Evolutionary conservation across 805 yeast species (phyloP).

Genomic region (Wickerhamomyces canadensis): DNA sequence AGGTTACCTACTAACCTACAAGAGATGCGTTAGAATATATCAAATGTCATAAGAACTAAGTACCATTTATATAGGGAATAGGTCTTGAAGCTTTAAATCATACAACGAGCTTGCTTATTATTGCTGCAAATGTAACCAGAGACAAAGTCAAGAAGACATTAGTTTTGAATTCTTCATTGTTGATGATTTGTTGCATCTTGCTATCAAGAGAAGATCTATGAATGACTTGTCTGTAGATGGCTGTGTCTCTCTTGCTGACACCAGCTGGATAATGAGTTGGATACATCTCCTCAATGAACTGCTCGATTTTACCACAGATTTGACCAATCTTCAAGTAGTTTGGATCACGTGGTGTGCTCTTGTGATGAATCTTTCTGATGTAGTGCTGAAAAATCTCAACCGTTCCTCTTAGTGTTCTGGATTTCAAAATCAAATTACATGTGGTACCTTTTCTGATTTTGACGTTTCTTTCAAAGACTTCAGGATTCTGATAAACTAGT

Average conservation of each 20-base stretch:
- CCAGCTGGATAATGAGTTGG: slow-evolving; percentile 59
- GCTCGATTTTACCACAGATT: slow-evolving; percentile 84
- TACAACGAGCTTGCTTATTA: not conserved
- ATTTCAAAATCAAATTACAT: slow-evolving; percentile 62
- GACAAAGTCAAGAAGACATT: slow-evolving; percentile 16
- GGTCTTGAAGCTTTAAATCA: no score
- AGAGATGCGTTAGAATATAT: no score
- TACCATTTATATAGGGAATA: no score
- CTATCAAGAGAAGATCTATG: slow-evolving; percentile 39
- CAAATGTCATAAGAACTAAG: no score
- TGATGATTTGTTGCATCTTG: slow-evolving; percentile 21
- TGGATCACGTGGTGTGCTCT: slow-evolving; percentile 77
- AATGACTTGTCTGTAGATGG: slow-evolving; percentile 32
- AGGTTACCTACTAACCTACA: no score
- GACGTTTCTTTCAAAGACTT: slow-evolving; percentile 63
- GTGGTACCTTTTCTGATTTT: slow-evolving; percentile 91
- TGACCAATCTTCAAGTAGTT: slow-evolving; percentile 80
- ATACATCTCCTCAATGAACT: slow-evolving; percentile 73
- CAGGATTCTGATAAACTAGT: slow-evolving; percentile 73
- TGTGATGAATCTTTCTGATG: slow-evolving; percentile 69
- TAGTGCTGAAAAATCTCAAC: slow-evolving; percentile 72
- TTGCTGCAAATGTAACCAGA: slow-evolving; percentile 2
- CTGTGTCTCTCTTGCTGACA: slow-evolving; percentile 35
- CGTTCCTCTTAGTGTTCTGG: slow-evolving; percentile 72
- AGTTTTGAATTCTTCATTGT: slow-evolving; percentile 21